These are phyloP conservation scores for Microdochium trichocladiopsis DNA, from an alignment of 2,329 filamentous ascomycete genomes.

Conservation along the genomic window DNA sequence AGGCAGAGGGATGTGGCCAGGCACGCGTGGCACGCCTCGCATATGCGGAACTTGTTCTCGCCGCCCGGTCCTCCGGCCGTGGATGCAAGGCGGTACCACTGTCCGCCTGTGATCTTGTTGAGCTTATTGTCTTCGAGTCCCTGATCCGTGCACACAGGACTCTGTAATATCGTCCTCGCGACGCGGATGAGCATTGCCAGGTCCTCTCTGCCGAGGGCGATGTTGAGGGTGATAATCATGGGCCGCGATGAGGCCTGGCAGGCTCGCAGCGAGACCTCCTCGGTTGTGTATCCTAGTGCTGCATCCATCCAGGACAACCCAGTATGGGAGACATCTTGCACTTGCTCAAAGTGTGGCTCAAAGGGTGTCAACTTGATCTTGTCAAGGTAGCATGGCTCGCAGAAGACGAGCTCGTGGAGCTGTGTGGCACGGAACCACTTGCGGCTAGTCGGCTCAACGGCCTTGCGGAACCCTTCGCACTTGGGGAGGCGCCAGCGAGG, in stretches of 20 bases:
- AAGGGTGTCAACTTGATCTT: constrained; percentile 21
- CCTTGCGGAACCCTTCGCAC: constrained; percentile 17
- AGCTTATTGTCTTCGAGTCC: neutral
- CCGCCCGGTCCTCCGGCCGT: neutral
- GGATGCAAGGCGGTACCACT: neutral
- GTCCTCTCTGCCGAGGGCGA: neutral
- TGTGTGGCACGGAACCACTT: constrained; percentile 18
- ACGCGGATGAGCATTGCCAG: neutral
- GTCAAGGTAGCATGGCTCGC: constrained; percentile 27
- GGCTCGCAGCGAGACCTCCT: neutral
- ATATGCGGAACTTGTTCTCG: neutral
- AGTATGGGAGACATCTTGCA: constrained; percentile 2
- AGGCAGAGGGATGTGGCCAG: constrained; percentile 7
- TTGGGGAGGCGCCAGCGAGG: constrained; percentile 14
- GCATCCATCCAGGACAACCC: neutral
- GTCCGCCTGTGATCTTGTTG: neutral
- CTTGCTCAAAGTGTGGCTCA: constrained; percentile 15
- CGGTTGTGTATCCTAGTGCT: neutral
- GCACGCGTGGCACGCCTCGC: neutral
- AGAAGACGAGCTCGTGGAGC: constrained; percentile 19
- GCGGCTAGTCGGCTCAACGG: constrained; percentile 9
- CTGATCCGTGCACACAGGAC: neutral
- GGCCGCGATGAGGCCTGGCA: neutral
- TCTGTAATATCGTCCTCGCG: neutral
- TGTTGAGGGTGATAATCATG: neutral